Conservation (phyloP, 306 rosid species). For the Purshia tridentata region DNA sequence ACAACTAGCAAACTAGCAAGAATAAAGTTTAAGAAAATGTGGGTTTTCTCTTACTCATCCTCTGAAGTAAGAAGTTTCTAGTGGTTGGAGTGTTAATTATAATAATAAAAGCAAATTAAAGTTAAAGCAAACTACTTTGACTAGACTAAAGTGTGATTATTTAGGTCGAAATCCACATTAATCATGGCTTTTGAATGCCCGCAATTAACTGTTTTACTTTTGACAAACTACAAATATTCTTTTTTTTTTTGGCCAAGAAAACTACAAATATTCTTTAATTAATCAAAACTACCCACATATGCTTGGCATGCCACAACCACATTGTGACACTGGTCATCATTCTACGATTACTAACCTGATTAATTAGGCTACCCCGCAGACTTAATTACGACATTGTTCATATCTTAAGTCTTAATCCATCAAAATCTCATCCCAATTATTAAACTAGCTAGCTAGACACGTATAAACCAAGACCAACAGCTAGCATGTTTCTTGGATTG, state of each 20-base stretch:
- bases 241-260: too few relatives aligned
- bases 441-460: background rate
- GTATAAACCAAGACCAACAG: background rate
- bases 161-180: slow-evolving; percentile 30
- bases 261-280: background rate
- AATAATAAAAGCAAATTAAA: slow-evolving; percentile 22
- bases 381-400: background rate
- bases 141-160: slow-evolving; percentile 26
- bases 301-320: background rate
- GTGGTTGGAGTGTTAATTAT: slow-evolving; percentile 28
- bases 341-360: background rate
- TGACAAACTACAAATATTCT: slow-evolving; percentile 25
- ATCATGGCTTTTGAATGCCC: slow-evolving; percentile 46
- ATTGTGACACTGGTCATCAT: background rate
- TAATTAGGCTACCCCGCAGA: background rate
- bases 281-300: background rate
- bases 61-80: background rate
- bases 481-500: background rate
- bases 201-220: slow-evolving; percentile 33
- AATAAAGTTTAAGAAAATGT: too few relatives aligned
- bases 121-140: slow-evolving; percentile 25
- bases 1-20: too few relatives aligned
- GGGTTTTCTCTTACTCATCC: background rate
- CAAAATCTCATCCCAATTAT: background rate
- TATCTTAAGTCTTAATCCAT: background rate